Conservation (phyloP, 495 filamentous ascomycete species). For the Parathielavia hyrcaniae region DNA sequence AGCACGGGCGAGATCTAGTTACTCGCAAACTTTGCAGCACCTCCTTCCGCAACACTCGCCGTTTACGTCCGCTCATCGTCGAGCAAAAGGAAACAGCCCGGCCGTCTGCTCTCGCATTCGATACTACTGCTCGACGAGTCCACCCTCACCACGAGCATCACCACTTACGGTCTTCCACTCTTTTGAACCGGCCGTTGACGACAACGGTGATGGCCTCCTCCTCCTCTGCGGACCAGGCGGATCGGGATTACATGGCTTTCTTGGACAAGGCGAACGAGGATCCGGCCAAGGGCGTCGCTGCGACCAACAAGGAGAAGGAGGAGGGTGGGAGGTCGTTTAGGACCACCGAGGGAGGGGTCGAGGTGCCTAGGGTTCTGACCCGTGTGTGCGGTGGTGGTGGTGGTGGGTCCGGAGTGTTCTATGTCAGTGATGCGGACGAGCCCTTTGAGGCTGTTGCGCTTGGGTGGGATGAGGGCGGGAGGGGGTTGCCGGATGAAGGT, state of each 20-base stretch:
- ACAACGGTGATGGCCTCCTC: conserved; percentile 23
- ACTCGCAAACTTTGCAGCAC: background rate
- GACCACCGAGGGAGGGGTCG: conserved; percentile 44
- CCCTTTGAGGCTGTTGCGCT: conserved; percentile 71
- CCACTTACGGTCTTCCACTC: too few species aligned
- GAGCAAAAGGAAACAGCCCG: background rate
- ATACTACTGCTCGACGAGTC: background rate
- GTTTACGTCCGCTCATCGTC: background rate
- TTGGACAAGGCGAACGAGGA: conserved; percentile 77
- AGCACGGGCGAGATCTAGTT: background rate
- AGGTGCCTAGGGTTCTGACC: conserved; percentile 53
- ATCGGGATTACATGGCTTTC: conserved; percentile 75
- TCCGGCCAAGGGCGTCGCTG: conserved; percentile 43
- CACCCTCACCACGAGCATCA: background rate
- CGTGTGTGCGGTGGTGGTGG: too few species aligned
- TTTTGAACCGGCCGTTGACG: background rate
- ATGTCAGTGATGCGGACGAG: conserved; percentile 76
- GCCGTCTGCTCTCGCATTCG: background rate
- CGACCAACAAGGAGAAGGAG: background rate
- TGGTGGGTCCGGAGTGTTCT: conserved; percentile 52
- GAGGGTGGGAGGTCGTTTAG: conserved; percentile 32
- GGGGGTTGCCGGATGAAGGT: conserved; percentile 58
- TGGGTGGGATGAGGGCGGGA: conserved; percentile 50
- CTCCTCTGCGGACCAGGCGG: conserved; percentile 41
- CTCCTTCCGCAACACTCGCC: background rate